Conservation (phyloP, 176 grass and related monocot species). For the Hyparrhenia diplandra region DNA sequence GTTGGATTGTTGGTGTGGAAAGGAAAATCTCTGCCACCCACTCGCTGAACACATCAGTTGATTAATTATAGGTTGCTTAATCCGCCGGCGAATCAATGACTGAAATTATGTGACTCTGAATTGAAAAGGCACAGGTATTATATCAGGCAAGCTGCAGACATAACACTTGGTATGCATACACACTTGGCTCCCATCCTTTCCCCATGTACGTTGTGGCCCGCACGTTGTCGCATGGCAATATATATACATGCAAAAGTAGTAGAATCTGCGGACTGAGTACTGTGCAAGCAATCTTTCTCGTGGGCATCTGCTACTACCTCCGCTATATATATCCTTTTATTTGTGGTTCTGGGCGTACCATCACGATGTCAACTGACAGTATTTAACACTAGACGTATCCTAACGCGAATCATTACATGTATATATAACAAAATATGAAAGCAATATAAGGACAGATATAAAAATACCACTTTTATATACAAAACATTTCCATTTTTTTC, state of each 20-base stretch:
- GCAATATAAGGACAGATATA: not conserved
- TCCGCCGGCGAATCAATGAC: not conserved
- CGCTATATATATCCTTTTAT: not conserved
- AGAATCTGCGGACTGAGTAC: not conserved
- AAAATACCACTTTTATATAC: not conserved
- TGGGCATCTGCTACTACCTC: not conserved
- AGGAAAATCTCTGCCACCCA: not conserved
- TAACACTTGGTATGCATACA: not conserved
- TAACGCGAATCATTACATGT: not conserved
- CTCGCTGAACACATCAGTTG: slow-evolving; percentile 2
- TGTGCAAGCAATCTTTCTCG: not conserved
- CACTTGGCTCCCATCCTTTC: not conserved
- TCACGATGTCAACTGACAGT: not conserved
- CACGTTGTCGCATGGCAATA: slow-evolving; percentile 25
- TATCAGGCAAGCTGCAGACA: slow-evolving; percentile 1
- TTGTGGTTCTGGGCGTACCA: not conserved
- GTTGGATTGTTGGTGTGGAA: not conserved
- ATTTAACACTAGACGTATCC: not conserved
- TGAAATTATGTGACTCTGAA: not conserved
- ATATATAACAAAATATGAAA: not conserved
- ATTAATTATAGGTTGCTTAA: slow-evolving; percentile 17
- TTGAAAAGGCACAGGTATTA: not conserved
- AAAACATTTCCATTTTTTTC: not conserved
- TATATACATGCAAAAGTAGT: not conserved
- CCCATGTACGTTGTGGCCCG: slow-evolving; percentile 28